These are phyloP conservation scores for Pyrrhoderma noxium DNA, from an alignment of 1,284 basidiomycete species.

Conservation along the genomic window DNA sequence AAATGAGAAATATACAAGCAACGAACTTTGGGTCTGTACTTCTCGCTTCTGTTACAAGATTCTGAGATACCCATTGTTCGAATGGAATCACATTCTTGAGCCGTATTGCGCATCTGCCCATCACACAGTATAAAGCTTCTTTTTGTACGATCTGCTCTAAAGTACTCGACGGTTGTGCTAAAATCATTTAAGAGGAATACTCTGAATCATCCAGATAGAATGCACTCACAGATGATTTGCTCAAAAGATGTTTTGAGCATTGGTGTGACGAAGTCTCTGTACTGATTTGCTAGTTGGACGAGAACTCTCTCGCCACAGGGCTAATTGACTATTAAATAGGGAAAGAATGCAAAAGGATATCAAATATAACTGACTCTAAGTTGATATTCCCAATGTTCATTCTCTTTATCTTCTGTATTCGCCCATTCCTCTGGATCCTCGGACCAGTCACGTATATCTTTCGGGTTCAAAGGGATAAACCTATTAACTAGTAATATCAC, in stretches of 20 bases:
- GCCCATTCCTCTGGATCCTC: slow-evolving; percentile 89
- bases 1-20: neutral
- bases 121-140: slow-evolving; percentile 83
- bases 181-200: slow-evolving; percentile 22
- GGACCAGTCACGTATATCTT: slow-evolving; percentile 74
- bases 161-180: slow-evolving; percentile 42
- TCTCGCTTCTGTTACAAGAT: slow-evolving; percentile 50
- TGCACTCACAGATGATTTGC: slow-evolving; percentile 43
- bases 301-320: slow-evolving; percentile 85
- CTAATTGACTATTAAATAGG: slow-evolving; percentile 33
- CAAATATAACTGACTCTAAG: slow-evolving; percentile 53
- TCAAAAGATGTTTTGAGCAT: slow-evolving; percentile 56
- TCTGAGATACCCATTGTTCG: slow-evolving; percentile 54
- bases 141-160: slow-evolving; percentile 66
- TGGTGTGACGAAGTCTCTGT: slow-evolving; percentile 65
- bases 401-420: slow-evolving; percentile 76
- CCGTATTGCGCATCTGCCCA: slow-evolving; percentile 73
- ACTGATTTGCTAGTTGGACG: slow-evolving; percentile 72
- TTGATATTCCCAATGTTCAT: slow-evolving; percentile 84
- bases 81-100: slow-evolving; percentile 62
- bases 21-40: slow-evolving; percentile 50
- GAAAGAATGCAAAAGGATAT: neutral
- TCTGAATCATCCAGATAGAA: neutral
- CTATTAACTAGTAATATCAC: slow-evolving; percentile 73
- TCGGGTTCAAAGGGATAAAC: slow-evolving; percentile 74